These are phyloP conservation scores for Entonaema liquescens DNA, from an alignment of 495 filamentous ascomycete species.

Conservation along the genomic window DNA sequence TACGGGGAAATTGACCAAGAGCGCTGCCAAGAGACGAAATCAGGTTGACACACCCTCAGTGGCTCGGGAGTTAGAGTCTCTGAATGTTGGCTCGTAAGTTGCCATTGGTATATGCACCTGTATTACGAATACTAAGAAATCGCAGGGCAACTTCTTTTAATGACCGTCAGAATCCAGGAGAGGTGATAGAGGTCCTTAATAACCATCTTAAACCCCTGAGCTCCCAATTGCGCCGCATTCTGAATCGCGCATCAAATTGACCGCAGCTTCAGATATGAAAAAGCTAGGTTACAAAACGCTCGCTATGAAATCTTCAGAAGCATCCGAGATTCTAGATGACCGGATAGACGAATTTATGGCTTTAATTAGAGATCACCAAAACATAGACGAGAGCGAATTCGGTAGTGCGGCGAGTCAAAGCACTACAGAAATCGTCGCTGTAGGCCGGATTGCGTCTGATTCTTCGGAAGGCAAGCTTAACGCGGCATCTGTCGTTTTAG, in stretches of 20 bases:
- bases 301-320: conserved; percentile 91
- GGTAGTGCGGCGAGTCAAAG: conserved; percentile 85
- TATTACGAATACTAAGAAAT: conserved; percentile 23
- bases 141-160: conserved; percentile 67
- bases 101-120: not conserved
- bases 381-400: conserved; percentile 81
- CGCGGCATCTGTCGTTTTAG: conserved; percentile 80
- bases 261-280: conserved; percentile 82
- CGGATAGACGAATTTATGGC: conserved; percentile 87
- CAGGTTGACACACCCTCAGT: conserved; percentile 55
- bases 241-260: conserved; percentile 82
- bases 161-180: conserved; percentile 77
- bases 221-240: conserved; percentile 74
- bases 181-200: conserved; percentile 83
- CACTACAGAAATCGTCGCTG: conserved; percentile 85
- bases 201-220: conserved; percentile 73
- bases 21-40: conserved; percentile 67
- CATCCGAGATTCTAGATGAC: conserved; percentile 91
- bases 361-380: conserved; percentile 75
- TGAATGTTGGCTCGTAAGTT: conserved; percentile 51
- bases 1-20: conserved; percentile 58
- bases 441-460: conserved; percentile 91
- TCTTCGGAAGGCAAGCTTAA: conserved; percentile 84
- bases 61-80: conserved; percentile 53
- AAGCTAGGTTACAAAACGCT: conserved; percentile 92